These are phyloP conservation scores for Serpula lacrymans DNA, from an alignment of 768 basidiomycete species.

Conservation along the genomic window DNA sequence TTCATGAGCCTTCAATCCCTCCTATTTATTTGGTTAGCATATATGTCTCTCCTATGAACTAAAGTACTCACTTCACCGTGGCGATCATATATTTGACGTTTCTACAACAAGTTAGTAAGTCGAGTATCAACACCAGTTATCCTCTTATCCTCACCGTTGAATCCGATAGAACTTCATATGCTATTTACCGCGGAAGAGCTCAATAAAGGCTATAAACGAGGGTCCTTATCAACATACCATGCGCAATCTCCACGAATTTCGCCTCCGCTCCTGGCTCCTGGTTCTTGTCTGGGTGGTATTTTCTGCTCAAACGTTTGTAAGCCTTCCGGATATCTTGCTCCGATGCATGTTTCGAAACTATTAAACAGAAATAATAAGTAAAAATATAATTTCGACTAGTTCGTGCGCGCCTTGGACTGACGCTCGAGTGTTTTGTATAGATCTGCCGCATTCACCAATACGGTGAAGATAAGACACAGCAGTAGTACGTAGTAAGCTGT, in stretches of 20 bases:
- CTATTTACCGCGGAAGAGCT: slow-evolving; percentile 36
- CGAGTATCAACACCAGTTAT: background rate
- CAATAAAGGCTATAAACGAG: background rate
- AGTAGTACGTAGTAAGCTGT: no score
- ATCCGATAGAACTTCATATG: slow-evolving; percentile 95
- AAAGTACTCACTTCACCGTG: slow-evolving; percentile 70
- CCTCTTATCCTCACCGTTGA: slow-evolving; percentile 61
- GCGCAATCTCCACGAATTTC: slow-evolving; percentile 88
- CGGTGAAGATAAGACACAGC: slow-evolving; percentile 29
- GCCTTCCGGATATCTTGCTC: slow-evolving; percentile 89
- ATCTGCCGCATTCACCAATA: slow-evolving; percentile 52
- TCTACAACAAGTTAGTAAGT: slow-evolving; percentile 42
- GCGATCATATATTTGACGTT: slow-evolving; percentile 90
- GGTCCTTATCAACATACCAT: slow-evolving; percentile 52
- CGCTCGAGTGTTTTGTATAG: slow-evolving; percentile 81
- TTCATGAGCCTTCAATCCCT: slow-evolving; percentile 90
- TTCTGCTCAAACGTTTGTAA: slow-evolving; percentile 85
- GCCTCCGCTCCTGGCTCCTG: slow-evolving; percentile 77
- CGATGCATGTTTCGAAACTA: slow-evolving; percentile 73
- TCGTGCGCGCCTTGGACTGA: slow-evolving; percentile 45
- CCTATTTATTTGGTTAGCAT: slow-evolving; percentile 47
- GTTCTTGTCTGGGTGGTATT: slow-evolving; percentile 96
- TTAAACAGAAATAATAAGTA: slow-evolving; percentile 15
- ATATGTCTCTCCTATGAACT: no score
- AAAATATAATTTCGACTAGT: slow-evolving; percentile 13